Evolutionary conservation across 495 filamentous ascomycete species (phyloP), one percentile per base, ranked within the genome.

Genomic region (Physcia stellaris): DNA sequence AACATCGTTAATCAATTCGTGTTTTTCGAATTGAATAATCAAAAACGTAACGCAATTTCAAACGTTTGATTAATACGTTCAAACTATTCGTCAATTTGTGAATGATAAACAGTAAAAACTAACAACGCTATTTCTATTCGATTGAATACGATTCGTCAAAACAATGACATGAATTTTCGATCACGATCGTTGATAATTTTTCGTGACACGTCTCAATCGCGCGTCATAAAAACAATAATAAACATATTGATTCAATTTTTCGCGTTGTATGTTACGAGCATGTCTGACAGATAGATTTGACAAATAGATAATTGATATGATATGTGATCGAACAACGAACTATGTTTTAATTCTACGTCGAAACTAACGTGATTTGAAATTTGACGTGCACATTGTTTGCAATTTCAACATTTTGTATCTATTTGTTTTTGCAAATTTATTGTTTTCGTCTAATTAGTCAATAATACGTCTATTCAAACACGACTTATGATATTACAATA

Each of bases 51-150:
- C 10, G 28, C 31, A 21, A 50, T 47, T 26, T 55, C 44, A 0
- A 44, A 6, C 4, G 32, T 41, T 24, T 53, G 38, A 31, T 50
- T 55, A 16, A 28, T 37, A 2, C 36, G 29, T 27, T 55, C 36
- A 6, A 37, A 42, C 16, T 39, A 21, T 9, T 42, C 42, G 15
- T 53, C 50, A 1, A 42, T 45, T 29, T 53, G 44, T 1, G 41
- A 40, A 33, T 56, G 45, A 23, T 42, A 48, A 0, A 40, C 31
- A 2, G 45, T 48, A 5, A 13, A 35, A 19, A 11, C 34, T 1
- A 40, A 9, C 1, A 45, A 16, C 4, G 28, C 20, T 2, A 40
- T 20, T 27, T 21, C 29, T 2, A 45, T 10, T 3, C 13, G 18
- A 10, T 28, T 34, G 21, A 40, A 40, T 10, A 45, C 22, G 1